phyloP scores from a whole-genome alignment of 441 rosid species.

The Macaranga tanarius region DNA sequence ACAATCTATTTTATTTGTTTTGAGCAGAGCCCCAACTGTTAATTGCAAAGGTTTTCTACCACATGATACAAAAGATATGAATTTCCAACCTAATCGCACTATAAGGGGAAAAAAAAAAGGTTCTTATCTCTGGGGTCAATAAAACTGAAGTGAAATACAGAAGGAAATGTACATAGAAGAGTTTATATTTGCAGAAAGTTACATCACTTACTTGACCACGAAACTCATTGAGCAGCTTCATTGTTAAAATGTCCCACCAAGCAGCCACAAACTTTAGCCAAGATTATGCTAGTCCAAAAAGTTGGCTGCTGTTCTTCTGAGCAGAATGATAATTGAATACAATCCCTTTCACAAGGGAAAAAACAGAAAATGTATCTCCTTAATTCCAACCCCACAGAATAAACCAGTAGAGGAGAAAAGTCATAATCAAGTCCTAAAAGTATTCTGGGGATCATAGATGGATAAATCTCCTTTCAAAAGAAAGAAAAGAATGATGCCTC shows the following conservation, averaged over 20 bases:
- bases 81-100: slow-evolving; percentile 3
- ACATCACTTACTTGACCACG: slow-evolving; percentile 48
- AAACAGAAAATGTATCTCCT: slow-evolving; percentile 8
- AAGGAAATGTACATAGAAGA: slow-evolving; percentile 24
- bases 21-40: slow-evolving; percentile 1
- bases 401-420: slow-evolving; percentile 14
- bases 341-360: slow-evolving; percentile 14
- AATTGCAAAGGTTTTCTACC: neutral
- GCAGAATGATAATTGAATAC: slow-evolving; percentile 12
- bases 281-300: slow-evolving; percentile 30
- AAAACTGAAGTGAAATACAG: slow-evolving; percentile 15
- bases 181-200: slow-evolving; percentile 21
- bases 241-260: slow-evolving; percentile 30
- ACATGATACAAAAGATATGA: slow-evolving; percentile 16
- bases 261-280: slow-evolving; percentile 25
- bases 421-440: slow-evolving; percentile 18
- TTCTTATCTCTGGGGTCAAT: slow-evolving; percentile 9
- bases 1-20: slow-evolving; percentile 19
- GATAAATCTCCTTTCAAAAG: slow-evolving; percentile 14
- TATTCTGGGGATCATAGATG: neutral
- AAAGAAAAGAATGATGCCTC: neutral
- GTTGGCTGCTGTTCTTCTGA: slow-evolving; percentile 23
- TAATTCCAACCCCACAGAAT: slow-evolving; percentile 17
- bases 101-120: neutral
- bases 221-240: slow-evolving; percentile 37